Evolutionary conservation across 1,284 basidiomycete genomes (phyloP).

Genomic region (Heterobasidion parviporum): DNA sequence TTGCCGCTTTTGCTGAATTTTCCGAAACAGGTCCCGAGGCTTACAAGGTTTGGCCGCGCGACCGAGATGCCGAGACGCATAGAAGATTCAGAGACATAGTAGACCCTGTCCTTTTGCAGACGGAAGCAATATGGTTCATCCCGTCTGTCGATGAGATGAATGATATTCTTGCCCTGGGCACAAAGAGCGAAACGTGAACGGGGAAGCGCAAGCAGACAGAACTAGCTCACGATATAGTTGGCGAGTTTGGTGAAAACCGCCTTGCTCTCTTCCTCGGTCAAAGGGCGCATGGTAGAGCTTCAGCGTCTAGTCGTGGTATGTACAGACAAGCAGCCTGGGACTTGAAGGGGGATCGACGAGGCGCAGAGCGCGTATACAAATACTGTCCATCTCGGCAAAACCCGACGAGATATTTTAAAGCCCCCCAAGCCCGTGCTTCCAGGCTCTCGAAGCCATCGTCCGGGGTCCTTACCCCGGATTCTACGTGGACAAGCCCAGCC

Average conservation of each 20-base stretch:
- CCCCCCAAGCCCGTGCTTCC: no score
- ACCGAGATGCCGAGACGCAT: constrained; percentile 92
- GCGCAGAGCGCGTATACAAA: no score
- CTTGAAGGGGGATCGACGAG: neutral
- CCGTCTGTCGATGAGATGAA: constrained; percentile 81
- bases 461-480: no score
- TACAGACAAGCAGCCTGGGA: neutral
- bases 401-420: no score
- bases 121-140: constrained; percentile 89
- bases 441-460: no score
- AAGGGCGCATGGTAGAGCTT: constrained; percentile 58
- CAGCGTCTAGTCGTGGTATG: neutral
- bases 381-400: no score
- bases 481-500: no score
- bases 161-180: constrained; percentile 76
- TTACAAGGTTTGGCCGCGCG: constrained; percentile 87
- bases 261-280: constrained; percentile 84
- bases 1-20: constrained; percentile 98
- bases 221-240: constrained; percentile 71
- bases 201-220: neutral
- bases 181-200: neutral
- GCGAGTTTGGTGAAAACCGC: constrained; percentile 86
- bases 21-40: constrained; percentile 94
- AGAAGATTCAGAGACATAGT: constrained; percentile 88
- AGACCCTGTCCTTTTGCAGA: constrained; percentile 85